Percentiles rank a stretch among this genome's conserved stretches.
Conservation (phyloP, 2,329 filamentous ascomycete species). For the Aspergillus amoenus region DNA sequence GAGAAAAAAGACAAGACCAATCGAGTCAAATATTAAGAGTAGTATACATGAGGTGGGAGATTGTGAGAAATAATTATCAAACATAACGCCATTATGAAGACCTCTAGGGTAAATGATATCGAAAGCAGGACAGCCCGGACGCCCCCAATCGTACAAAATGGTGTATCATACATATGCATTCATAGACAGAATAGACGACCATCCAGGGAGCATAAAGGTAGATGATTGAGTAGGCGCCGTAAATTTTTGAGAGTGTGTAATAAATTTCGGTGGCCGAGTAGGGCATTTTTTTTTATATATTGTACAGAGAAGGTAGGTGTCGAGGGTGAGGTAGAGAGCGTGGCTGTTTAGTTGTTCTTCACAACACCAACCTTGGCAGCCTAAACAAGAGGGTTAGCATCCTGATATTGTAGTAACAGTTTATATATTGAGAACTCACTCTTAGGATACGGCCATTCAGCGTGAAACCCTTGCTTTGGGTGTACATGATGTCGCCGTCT, state of each 20-base stretch:
- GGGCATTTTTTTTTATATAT: conserved; percentile 32
- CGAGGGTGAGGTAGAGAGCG: conserved; percentile 1
- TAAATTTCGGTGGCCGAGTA: conserved; percentile 24
- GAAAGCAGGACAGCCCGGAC: conserved; percentile 29
- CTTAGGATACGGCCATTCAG: conserved; percentile 87
- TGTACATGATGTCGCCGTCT: conserved; percentile 84
- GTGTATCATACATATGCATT: conserved; percentile 36
- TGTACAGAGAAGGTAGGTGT: conserved; percentile 29
- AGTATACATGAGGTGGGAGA: conserved; percentile 41
- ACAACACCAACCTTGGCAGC: conserved; percentile 96
- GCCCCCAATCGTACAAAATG: conserved; percentile 31
- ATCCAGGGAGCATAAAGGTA: conserved; percentile 13
- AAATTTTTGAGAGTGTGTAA: conserved; percentile 15
- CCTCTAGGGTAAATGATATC: conserved; percentile 18
- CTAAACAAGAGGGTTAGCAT: conserved; percentile 24
- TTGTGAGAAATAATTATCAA: conserved; percentile 14
- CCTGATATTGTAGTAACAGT: no score
- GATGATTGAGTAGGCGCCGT: background rate
- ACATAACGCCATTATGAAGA: conserved; percentile 17
- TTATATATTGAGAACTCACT: conserved; percentile 36
- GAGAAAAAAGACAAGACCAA: conserved; percentile 15
- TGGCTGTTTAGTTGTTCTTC: conserved; percentile 63
- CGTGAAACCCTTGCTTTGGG: conserved; percentile 93
- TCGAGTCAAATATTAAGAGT: conserved; percentile 17
- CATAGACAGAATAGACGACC: conserved; percentile 26